These are phyloP conservation scores for Monosporascus sp. DNA, from an alignment of 2,329 filamentous ascomycete species.

Conservation along the genomic window DNA sequence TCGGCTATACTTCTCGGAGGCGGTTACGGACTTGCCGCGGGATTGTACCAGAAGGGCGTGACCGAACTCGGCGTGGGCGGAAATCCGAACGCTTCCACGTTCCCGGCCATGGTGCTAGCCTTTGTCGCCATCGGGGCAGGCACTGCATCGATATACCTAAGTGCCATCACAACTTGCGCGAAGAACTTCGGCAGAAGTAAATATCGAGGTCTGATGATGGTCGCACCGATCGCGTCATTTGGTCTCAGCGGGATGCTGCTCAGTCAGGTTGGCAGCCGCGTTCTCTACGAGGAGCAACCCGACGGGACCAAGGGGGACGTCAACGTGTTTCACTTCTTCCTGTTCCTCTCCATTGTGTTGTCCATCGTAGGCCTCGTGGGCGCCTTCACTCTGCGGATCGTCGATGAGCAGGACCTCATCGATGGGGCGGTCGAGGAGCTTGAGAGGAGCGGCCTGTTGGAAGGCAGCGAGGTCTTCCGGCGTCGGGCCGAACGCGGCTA, in stretches of 20 bases:
- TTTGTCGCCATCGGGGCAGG: constrained; percentile 79
- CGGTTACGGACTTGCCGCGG: constrained; percentile 80
- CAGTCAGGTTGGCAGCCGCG: constrained; percentile 75
- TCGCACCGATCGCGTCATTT: constrained; percentile 85
- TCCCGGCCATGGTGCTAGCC: constrained; percentile 76
- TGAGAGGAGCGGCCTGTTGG: constrained; percentile 79
- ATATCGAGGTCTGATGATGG: constrained; percentile 82
- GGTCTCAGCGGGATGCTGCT: constrained; percentile 94
- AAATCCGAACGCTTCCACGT: constrained; percentile 56
- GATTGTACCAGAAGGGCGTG: constrained; percentile 55
- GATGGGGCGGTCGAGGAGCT: constrained; percentile 85
- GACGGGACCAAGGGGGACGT: constrained; percentile 60
- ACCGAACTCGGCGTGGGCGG: constrained; percentile 27
- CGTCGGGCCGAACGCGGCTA: constrained; percentile 53
- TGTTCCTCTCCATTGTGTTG: constrained; percentile 74
- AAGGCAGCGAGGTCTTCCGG: constrained; percentile 67
- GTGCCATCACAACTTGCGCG: constrained; percentile 87
- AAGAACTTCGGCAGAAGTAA: constrained; percentile 95
- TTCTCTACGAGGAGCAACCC: constrained; percentile 64
- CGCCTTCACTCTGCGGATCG: constrained; percentile 66
- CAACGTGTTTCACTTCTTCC: constrained; percentile 79
- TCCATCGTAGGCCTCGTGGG: constrained; percentile 67
- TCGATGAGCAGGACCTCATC: constrained; percentile 82
- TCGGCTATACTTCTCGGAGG: constrained; percentile 69
- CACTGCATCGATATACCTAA: constrained; percentile 84